Evolutionary conservation across 1,284 basidiomycete species (phyloP).

Genomic region (Anthracocystis walkeri): DNA sequence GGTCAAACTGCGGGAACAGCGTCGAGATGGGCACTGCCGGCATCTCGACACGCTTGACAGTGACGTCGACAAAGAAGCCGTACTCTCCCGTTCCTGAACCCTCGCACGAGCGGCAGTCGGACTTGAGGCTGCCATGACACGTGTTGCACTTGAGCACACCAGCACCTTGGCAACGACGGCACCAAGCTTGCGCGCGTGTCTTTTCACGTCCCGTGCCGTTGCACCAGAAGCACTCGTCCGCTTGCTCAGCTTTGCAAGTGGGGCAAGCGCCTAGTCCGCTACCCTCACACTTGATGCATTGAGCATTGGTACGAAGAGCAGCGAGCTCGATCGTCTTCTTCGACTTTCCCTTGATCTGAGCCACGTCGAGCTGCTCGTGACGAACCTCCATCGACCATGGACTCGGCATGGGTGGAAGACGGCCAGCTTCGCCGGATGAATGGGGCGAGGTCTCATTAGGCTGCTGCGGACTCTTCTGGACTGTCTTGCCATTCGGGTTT

Average conservation of each 20-base stretch:
- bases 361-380: constrained; percentile 49
- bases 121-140: constrained; percentile 47
- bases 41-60: constrained; percentile 55
- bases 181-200: constrained; percentile 41
- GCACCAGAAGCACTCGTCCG: constrained; percentile 64
- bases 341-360: constrained; percentile 48
- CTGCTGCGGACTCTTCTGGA: neutral
- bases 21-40: constrained; percentile 48
- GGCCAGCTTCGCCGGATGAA: constrained; percentile 1
- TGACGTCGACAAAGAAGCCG: constrained; percentile 56
- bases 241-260: constrained; percentile 48
- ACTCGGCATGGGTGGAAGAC: constrained; percentile 51
- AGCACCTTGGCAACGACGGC: constrained; percentile 54
- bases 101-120: constrained; percentile 48
- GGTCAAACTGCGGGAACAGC: constrained; percentile 34
- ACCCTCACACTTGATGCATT: constrained; percentile 49
- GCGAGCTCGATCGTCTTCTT: constrained; percentile 57
- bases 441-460: constrained; percentile 2
- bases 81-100: constrained; percentile 50
- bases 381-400: constrained; percentile 55
- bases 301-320: constrained; percentile 43
- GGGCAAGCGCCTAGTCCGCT: constrained; percentile 33
- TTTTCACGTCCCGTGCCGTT: constrained; percentile 54
- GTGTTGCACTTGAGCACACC: constrained; percentile 54
- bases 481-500: constrained; percentile 15